Conservation (phyloP, 441 rosid genomes). For the Bruguiera hainesii region DNA sequence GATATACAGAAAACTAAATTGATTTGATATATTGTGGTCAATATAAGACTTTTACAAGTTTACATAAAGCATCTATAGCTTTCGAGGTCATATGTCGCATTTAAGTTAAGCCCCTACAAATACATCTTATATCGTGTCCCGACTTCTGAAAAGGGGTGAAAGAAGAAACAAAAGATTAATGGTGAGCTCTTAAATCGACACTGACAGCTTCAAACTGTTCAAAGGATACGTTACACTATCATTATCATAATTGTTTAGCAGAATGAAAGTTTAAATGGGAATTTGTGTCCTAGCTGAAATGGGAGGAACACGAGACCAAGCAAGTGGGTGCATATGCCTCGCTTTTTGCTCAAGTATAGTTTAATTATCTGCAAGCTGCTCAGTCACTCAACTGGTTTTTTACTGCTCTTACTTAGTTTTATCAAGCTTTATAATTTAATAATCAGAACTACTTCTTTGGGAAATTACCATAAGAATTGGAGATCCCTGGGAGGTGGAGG, state of each 20-base stretch:
- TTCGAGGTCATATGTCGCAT: neutral
- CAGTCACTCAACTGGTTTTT: too few relatives aligned
- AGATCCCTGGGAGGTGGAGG: too few relatives aligned
- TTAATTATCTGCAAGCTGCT: neutral
- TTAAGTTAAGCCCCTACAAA: constrained; percentile 13
- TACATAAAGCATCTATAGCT: neutral
- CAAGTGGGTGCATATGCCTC: constrained; percentile 35
- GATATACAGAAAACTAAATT: neutral
- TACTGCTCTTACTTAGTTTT: too few relatives aligned
- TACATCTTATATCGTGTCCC: constrained; percentile 27
- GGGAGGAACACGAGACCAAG: constrained; percentile 54
- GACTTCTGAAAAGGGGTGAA: neutral
- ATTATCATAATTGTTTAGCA: constrained; percentile 11
- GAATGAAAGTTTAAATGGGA: constrained; percentile 21
- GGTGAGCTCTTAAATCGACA: constrained; percentile 23
- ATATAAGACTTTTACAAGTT: neutral
- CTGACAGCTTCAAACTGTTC: constrained; percentile 35
- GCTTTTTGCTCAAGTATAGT: constrained; percentile 23
- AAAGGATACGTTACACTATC: constrained; percentile 17
- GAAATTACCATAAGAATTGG: too few relatives aligned
- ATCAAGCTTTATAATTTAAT: too few relatives aligned
- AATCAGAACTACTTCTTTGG: too few relatives aligned
- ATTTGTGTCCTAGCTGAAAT: constrained; percentile 28
- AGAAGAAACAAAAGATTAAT: constrained; percentile 16
- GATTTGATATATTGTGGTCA: neutral